phyloP scores from a whole-genome alignment of 495 filamentous ascomycete species.

The Aspergillus kassunensis region DNA sequence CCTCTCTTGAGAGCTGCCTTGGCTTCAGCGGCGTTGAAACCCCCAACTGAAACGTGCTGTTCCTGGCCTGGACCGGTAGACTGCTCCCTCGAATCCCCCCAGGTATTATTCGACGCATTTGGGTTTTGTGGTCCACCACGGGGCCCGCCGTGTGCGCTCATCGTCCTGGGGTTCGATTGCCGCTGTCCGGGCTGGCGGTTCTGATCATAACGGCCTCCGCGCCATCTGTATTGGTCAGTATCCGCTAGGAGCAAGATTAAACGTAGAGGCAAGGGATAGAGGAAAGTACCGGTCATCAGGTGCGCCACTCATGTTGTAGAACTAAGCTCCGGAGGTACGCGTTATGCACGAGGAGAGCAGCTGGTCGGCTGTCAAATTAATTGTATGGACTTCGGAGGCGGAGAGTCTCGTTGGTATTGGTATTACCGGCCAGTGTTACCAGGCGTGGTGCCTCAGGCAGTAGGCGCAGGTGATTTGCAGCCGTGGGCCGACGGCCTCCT shows the following conservation, averaged over 20 bases:
- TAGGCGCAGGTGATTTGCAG: constrained; percentile 1
- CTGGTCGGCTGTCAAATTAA: constrained; percentile 1
- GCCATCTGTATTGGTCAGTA: constrained; percentile 30
- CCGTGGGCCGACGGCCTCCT: constrained; percentile 4
- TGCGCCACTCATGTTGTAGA: constrained; percentile 11
- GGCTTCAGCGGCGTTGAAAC: constrained; percentile 46
- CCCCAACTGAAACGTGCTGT: constrained; percentile 42
- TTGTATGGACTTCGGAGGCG: not conserved
- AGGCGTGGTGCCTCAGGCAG: not conserved
- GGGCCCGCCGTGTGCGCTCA: constrained; percentile 31
- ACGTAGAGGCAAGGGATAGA: constrained; percentile 1
- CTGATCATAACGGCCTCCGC: constrained; percentile 34
- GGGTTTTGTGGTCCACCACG: constrained; percentile 25
- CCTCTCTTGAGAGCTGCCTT: constrained; percentile 40
- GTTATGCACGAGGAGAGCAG: constrained; percentile 1
- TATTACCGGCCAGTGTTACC: not conserved
- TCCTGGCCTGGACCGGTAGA: constrained; percentile 27
- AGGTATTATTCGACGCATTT: constrained; percentile 19
- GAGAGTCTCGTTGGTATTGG: not conserved
- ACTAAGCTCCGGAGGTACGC: constrained; percentile 6
- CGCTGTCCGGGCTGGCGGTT: constrained; percentile 40
- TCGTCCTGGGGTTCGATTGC: constrained; percentile 27
- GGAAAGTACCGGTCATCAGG: constrained; percentile 8
- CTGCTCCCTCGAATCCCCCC: constrained; percentile 26
- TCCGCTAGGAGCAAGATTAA: not conserved